Evolutionary conservation across 306 rosid genomes (phyloP), one percentile per base, ranked within the genome.

Genomic region (Urtica urens): DNA sequence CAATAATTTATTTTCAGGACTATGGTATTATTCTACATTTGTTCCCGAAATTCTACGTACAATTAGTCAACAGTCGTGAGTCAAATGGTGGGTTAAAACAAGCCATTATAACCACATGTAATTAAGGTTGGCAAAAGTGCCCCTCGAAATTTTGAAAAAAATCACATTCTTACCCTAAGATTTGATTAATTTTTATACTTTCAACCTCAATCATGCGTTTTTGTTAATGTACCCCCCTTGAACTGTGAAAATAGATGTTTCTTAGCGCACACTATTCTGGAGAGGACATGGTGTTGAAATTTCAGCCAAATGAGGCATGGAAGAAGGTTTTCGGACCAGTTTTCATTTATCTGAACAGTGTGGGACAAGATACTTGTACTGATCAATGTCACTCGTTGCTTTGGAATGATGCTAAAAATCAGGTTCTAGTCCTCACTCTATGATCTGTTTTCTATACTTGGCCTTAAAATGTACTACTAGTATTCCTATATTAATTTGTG

Each of bases 321-420:
- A 72, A 72, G 71, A 72, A 72, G 59, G 78, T 57, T 6, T 72
- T 72, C 21, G 78, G 78, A 4, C 78, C 74, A 7, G 61, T 72
- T 41, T 72, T 62, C 26, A 37, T 63, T 6, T 72, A 72, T 42
- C 53, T 72, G 19, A 72, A 67, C 46, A 67, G 64, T 23, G 6
- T 27, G 0, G 33, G 50, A 17, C 24, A 43, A 42, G 42, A 35
- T 16, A 9, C 40, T 35, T n/a, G 23, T 25, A 17, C 10, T 39
- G 67, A 72, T 25, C 51, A 69, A 23, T 28, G 29, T 53, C 29
- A 66, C 16, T 26, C 27, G 38, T 23, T 17, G 19, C 74, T 67
- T 5, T 72, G 78, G 74, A 67, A 67, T 3, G 74, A 72, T 59
- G 78, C 74, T 37, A 67, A 72, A 51, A 12, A 7, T 2, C 64